These are phyloP conservation scores for Fusarium decemcellulare DNA, from an alignment of 2,329 filamentous ascomycete species.

Conservation along the genomic window DNA sequence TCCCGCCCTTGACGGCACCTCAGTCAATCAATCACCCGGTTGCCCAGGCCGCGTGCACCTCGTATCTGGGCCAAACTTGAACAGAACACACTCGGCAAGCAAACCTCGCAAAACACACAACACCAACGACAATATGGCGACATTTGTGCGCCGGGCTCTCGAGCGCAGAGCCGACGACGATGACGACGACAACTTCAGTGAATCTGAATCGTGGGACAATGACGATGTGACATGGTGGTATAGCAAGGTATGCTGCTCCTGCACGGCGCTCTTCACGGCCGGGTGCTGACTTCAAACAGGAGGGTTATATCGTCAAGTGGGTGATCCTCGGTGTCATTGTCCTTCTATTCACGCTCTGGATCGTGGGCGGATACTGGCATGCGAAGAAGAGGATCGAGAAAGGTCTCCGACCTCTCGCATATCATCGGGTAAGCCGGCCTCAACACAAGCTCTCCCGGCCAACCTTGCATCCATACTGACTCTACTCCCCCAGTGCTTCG, in stretches of 20 bases:
- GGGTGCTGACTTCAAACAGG: constrained; percentile 56
- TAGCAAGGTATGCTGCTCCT: constrained; percentile 41
- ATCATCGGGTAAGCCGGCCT: constrained; percentile 72
- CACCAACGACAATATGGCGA: constrained; percentile 33
- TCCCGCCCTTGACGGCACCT: constrained; percentile 1
- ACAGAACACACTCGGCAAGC: constrained; percentile 14
- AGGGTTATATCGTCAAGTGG: constrained; percentile 79
- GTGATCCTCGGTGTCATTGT: constrained; percentile 75
- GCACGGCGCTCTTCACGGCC: not conserved
- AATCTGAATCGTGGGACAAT: constrained; percentile 26
- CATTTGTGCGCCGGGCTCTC: constrained; percentile 33
- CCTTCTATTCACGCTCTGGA: constrained; percentile 70
- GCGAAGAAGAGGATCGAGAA: constrained; percentile 76
- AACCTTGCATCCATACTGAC: constrained; percentile 4
- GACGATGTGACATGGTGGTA: constrained; percentile 49
- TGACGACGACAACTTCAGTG: not conserved
- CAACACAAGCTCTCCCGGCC: constrained; percentile 2
- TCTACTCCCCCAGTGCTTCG: constrained; percentile 61
- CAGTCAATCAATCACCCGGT: not conserved
- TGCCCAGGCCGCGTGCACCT: constrained; percentile 16
- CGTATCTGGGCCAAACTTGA: constrained; percentile 19
- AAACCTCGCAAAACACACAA: not conserved
- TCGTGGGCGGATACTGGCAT: constrained; percentile 79
- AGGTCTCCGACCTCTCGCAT: constrained; percentile 75
- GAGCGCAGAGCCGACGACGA: constrained; percentile 36